phyloP scores from a whole-genome alignment of 228 moss, liverwort and hornwort species.

The Sphagnum fallax region DNA sequence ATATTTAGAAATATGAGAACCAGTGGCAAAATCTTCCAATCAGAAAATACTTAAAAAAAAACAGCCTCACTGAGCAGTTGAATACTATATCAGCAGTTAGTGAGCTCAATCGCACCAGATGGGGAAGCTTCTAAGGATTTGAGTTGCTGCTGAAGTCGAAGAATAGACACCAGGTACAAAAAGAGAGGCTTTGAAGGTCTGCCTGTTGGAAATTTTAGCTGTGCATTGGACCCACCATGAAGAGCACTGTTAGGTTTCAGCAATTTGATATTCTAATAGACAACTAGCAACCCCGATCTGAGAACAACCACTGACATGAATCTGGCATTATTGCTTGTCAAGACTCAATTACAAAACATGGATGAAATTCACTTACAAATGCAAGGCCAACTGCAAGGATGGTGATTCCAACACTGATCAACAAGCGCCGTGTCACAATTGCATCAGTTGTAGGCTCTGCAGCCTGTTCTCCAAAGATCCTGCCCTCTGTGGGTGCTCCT shows the following conservation, averaged over 20 bases:
- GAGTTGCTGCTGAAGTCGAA: conserved; percentile 54
- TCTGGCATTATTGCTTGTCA: neutral
- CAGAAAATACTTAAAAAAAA: too few relatives aligned
- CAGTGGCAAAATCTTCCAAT: too few relatives aligned
- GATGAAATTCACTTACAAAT: conserved; percentile 32
- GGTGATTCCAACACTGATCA: conserved; percentile 69
- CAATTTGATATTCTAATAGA: too few relatives aligned
- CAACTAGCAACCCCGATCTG: too few relatives aligned
- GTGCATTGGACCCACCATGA: neutral
- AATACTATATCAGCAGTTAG: too few relatives aligned
- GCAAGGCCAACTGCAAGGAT: conserved; percentile 60
- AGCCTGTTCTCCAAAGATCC: conserved; percentile 64
- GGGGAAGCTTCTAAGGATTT: conserved; percentile 55
- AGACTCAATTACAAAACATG: neutral
- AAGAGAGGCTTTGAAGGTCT: conserved; percentile 93
- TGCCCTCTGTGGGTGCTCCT: conserved; percentile 94
- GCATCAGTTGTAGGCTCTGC: conserved; percentile 65
- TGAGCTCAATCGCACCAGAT: conserved; percentile 23
- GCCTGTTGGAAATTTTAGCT: conserved; percentile 71
- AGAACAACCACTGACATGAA: neutral
- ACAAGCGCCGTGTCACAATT: conserved; percentile 52
- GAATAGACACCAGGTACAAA: conserved; percentile 73
- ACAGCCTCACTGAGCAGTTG: too few relatives aligned
- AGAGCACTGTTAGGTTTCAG: neutral
- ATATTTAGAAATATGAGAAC: neutral